phyloP scores from a whole-genome alignment of 2,329 filamentous ascomycete genomes.

The Cladosporium phlei region DNA sequence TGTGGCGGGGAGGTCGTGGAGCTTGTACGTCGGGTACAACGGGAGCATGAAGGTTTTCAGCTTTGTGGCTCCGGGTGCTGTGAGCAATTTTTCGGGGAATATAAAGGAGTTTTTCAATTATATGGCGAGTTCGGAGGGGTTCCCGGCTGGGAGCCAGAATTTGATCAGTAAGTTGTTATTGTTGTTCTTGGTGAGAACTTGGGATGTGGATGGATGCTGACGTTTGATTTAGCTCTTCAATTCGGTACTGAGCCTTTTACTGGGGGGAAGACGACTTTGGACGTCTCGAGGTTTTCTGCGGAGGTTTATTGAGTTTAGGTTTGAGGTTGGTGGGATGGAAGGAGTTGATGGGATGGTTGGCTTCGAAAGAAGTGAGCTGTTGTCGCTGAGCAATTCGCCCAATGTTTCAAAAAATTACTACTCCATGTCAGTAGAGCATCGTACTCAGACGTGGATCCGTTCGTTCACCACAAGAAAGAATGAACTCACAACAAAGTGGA shows the following conservation, averaged over 20 bases:
- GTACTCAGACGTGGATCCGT: too few relatives aligned
- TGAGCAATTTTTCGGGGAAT: slow-evolving; percentile 53
- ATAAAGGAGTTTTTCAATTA: slow-evolving; percentile 55
- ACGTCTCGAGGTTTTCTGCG: slow-evolving; percentile 12
- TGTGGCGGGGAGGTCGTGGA: slow-evolving; percentile 52
- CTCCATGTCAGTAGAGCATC: too few relatives aligned
- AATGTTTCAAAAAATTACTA: too few relatives aligned
- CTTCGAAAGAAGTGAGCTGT: too few relatives aligned
- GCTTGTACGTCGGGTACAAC: slow-evolving; percentile 57
- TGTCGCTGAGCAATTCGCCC: too few relatives aligned
- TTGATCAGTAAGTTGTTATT: slow-evolving; percentile 36
- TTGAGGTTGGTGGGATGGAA: too few relatives aligned
- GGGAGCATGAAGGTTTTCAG: slow-evolving; percentile 57
- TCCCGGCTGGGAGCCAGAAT: slow-evolving; percentile 44
- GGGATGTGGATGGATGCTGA: not conserved
- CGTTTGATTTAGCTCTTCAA: slow-evolving; percentile 32
- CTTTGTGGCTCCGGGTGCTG: slow-evolving; percentile 47
- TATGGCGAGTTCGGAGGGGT: slow-evolving; percentile 47
- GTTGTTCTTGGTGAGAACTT: not conserved
- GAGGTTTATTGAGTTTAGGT: slow-evolving; percentile 12
- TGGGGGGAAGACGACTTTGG: slow-evolving; percentile 12
- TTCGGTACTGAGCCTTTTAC: slow-evolving; percentile 56
- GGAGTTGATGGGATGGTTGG: too few relatives aligned
- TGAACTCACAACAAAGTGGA: too few relatives aligned
- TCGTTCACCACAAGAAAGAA: too few relatives aligned